Percentiles rank a stretch among this genome's conserved stretches.
These are phyloP conservation scores for Ascochyta koolunga DNA, from an alignment of 2,329 filamentous ascomycete genomes.

Conservation along the genomic window DNA sequence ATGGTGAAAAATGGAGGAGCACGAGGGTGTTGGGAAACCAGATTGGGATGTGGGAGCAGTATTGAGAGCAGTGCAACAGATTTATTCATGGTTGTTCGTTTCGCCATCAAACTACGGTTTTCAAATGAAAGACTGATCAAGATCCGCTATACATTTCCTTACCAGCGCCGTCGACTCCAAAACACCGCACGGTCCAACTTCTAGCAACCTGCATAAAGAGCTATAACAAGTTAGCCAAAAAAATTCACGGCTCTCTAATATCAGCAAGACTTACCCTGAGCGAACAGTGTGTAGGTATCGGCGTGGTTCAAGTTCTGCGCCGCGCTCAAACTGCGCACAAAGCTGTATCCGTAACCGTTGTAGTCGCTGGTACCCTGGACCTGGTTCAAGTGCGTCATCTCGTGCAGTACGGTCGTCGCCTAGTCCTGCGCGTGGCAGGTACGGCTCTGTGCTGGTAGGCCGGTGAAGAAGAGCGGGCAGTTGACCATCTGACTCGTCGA, in stretches of 20 bases:
- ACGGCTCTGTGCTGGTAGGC: slow-evolving; percentile 54
- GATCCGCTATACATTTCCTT: too few species aligned
- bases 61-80: slow-evolving; percentile 2
- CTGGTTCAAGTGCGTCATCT: slow-evolving; percentile 64
- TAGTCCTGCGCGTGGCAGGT: slow-evolving; percentile 68
- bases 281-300: slow-evolving; percentile 59
- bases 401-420: slow-evolving; percentile 67
- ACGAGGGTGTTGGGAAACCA: slow-evolving; percentile 38
- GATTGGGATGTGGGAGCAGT: slow-evolving; percentile 36
- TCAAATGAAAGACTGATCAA: neutral
- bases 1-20: slow-evolving; percentile 57
- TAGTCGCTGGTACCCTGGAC: slow-evolving; percentile 65
- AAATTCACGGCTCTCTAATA: too few species aligned
- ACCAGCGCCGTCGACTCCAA: neutral
- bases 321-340: slow-evolving; percentile 51
- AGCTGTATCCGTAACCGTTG: slow-evolving; percentile 61
- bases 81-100: neutral
- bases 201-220: slow-evolving; percentile 9
- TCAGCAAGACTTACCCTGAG: slow-evolving; percentile 17
- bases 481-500: slow-evolving; percentile 61
- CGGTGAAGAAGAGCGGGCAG: slow-evolving; percentile 64
- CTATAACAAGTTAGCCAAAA: neutral
- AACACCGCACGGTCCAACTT: neutral
- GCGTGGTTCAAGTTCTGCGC: slow-evolving; percentile 65
- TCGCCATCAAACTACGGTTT: neutral